A percentile compares a stretch with the other conserved stretches of the same genome.
Evolutionary conservation across 2,329 filamentous ascomycete species (phyloP).

Genomic region (Pseudocercospora eumusae): DNA sequence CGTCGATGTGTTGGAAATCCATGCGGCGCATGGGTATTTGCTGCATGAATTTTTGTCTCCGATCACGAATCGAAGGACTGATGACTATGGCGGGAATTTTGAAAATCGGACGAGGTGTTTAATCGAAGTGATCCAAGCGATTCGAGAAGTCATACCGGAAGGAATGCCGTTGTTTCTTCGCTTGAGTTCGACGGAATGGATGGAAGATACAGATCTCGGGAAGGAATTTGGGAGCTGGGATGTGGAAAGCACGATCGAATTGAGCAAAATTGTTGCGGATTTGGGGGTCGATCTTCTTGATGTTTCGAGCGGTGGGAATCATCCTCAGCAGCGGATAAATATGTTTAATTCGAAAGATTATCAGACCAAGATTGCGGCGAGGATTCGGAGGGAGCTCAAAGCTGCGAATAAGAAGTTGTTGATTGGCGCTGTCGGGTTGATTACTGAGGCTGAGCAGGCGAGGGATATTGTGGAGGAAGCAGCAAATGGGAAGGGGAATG

Average conservation of each 20-base stretch:
- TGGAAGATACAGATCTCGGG: constrained; percentile 59
- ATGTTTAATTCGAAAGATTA: constrained; percentile 48
- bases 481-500: neutral
- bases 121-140: constrained; percentile 60
- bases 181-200: constrained; percentile 72
- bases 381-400: constrained; percentile 44
- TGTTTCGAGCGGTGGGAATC: constrained; percentile 74
- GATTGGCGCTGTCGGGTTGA: constrained; percentile 56
- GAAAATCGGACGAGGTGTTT: constrained; percentile 70
- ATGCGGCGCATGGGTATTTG: constrained; percentile 78
- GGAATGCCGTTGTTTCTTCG: constrained; percentile 71
- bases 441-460: constrained; percentile 56
- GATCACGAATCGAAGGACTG: constrained; percentile 65
- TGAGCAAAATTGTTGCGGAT: constrained; percentile 68
- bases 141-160: constrained; percentile 61
- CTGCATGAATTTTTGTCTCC: constrained; percentile 70
- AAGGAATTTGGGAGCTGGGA: constrained; percentile 66
- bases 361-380: constrained; percentile 50
- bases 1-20: constrained; percentile 76
- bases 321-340: constrained; percentile 53
- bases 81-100: constrained; percentile 67
- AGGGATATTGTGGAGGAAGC: constrained; percentile 47
- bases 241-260: constrained; percentile 60
- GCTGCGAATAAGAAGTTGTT: constrained; percentile 45
- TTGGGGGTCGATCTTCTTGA: constrained; percentile 83